Evolutionary conservation across 2,329 filamentous ascomycete genomes (phyloP), one percentile per base, ranked within the genome.

Genomic region (Neobulgaria alba): DNA sequence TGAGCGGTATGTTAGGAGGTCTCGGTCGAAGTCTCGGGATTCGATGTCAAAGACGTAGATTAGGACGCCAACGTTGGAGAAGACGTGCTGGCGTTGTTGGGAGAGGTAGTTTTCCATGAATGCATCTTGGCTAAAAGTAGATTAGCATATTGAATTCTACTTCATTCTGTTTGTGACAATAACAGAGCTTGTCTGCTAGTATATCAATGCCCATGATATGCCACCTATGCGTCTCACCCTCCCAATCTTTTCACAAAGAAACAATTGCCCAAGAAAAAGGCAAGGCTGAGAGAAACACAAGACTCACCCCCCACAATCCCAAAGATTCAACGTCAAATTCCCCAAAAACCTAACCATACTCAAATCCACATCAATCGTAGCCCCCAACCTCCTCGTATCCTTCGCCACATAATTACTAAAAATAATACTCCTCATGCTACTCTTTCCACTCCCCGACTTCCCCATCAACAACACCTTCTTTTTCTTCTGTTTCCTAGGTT

Each of bases 31-130:
- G 62, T 96, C 92, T 60, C 88, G 83, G 14, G 86, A 94, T 63
- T 96, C 92, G 52, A 96, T 93, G 62, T 98, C 92, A 66, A 98
- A 98, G 63, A 98, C 92, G 68, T 98, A 98, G 64, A 98, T 96
- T 43, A 98, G 77, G 38, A 96, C 92, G 37, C 89, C 90, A 47
- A 95, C 92, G 61, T 92, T 90, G 58, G 82, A 87, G 68, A 98
- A 98, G 63, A 98, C 90, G 65, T 96, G 92, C 41, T 87, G 82
- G 45, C 92, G 85, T 67, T 96, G 92, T 57, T 93, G 86, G 12
- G 85, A 89, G 47, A 98, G 82, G 67, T 96, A 98, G 63, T 94
- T 95, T 61, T 96, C 92, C 73, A 95, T 95, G 61, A 98, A 98
- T 29, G 90, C 90, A 65, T 96, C 92, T 69, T 98, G 92, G 44